A percentile compares a stretch with the other conserved stretches of the same genome.
phyloP scores from a whole-genome alignment of 129 eudicot species.

The Lactuca saligna region DNA sequence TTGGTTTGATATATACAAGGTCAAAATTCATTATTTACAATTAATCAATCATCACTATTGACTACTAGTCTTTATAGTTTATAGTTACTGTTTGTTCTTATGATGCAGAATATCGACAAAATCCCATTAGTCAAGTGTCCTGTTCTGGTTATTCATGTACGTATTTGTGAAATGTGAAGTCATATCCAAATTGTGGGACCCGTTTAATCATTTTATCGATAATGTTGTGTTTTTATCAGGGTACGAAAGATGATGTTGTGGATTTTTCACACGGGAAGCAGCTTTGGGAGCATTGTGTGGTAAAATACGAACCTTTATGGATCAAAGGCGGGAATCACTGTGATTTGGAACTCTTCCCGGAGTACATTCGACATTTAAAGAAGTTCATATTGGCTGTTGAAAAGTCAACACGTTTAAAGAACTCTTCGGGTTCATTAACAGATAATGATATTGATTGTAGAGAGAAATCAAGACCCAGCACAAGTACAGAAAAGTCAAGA shows the following conservation, averaged over 20 bases:
- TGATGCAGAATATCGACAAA: conserved; percentile 92
- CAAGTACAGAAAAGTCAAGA: conserved; percentile 58
- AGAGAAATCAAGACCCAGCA: conserved; percentile 51
- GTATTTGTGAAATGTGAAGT: conserved; percentile 20
- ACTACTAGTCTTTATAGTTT: not conserved
- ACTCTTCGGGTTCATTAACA: conserved; percentile 24
- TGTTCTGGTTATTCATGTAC: conserved; percentile 82
- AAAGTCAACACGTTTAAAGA: conserved; percentile 54
- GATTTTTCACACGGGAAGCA: conserved; percentile 92
- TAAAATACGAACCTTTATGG: conserved; percentile 96
- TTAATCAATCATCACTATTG: not conserved
- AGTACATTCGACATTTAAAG: conserved; percentile 82
- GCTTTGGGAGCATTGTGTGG: conserved; percentile 86
- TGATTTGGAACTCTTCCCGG: conserved; percentile 90
- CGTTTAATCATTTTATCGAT: not conserved
- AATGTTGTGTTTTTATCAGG: conserved; percentile 38
- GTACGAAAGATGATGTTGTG: conserved; percentile 97
- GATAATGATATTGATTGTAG: conserved; percentile 38
- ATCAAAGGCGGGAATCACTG: conserved; percentile 93
- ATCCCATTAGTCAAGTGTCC: conserved; percentile 82
- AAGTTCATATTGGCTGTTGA: conserved; percentile 77
- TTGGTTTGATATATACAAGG: conserved; percentile 99
- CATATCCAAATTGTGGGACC: not conserved
- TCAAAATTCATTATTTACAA: conserved; percentile 6
- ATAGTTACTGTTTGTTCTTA: not conserved